phyloP scores from a whole-genome alignment of 2,329 filamentous ascomycete species.

The Fusarium piperis region DNA sequence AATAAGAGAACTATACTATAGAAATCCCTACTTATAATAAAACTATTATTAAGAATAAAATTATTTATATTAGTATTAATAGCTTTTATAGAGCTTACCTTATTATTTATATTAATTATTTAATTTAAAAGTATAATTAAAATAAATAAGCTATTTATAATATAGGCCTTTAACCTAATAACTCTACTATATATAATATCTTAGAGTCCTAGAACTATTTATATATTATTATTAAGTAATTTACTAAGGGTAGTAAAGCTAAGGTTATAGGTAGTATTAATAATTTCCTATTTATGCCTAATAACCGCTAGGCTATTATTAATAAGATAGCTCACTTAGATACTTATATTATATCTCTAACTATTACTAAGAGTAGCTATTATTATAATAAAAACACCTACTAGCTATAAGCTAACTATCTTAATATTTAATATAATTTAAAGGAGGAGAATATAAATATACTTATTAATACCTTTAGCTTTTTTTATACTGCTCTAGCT shows the following conservation, averaged over 20 bases:
- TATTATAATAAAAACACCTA: conserved; percentile 67
- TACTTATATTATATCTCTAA: conserved; percentile 64
- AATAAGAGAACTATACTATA: conserved; percentile 32
- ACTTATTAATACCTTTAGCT: conserved; percentile 62
- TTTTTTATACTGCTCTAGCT: conserved; percentile 60
- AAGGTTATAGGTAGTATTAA: conserved; percentile 62
- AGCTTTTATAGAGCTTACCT: conserved; percentile 65
- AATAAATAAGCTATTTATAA: conserved; percentile 61
- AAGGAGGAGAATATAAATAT: conserved; percentile 54
- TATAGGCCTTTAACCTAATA: conserved; percentile 60
- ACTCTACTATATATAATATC: conserved; percentile 61
- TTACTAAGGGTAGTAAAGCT: conserved; percentile 58
- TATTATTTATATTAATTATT: conserved; percentile 60
- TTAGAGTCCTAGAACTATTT: conserved; percentile 60
- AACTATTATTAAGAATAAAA: conserved; percentile 59
- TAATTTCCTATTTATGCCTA: conserved; percentile 61
- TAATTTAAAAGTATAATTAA: conserved; percentile 57
- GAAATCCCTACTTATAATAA: conserved; percentile 56
- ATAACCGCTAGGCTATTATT: conserved; percentile 61
- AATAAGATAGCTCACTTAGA: conserved; percentile 64
- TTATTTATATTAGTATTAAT: conserved; percentile 63
- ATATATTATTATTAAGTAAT: conserved; percentile 64
- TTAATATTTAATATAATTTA: conserved; percentile 60
- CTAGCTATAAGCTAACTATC: conserved; percentile 57
- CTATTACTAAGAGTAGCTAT: conserved; percentile 66